These are phyloP conservation scores for Coemansia sp. DNA, from an alignment of 192 early-diverging fungal species.

Conservation along the genomic window DNA sequence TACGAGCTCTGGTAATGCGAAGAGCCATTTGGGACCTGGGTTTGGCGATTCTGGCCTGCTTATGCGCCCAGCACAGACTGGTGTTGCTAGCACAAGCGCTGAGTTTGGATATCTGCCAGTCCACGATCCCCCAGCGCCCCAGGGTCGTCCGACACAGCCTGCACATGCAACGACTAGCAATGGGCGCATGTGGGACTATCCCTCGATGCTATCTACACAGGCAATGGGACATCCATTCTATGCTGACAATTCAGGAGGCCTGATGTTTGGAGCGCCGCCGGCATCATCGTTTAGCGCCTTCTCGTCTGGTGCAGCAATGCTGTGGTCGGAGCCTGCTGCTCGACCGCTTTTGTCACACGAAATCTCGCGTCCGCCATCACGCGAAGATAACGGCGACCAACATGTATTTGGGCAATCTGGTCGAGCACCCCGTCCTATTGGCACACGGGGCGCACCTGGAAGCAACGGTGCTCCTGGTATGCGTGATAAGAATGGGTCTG, in stretches of 20 bases:
- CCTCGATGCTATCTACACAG: background rate
- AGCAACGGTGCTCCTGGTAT: conserved; percentile 1
- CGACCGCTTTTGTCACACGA: background rate
- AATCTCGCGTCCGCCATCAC: conserved; percentile 16
- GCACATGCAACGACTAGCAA: background rate
- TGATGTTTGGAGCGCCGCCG: conserved; percentile 4
- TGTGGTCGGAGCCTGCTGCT: conserved; percentile 27
- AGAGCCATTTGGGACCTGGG: background rate
- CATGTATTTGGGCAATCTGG: conserved; percentile 3
- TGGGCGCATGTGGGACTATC: background rate
- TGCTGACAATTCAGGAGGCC: conserved; percentile 4
- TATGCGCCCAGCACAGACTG: background rate
- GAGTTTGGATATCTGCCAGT: background rate
- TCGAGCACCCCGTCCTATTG: conserved; percentile 31
- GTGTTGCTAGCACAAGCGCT: background rate
- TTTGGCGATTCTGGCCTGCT: background rate
- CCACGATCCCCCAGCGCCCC: background rate
- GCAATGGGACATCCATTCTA: conserved; percentile 5
- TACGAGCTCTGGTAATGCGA: background rate
- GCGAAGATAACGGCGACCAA: conserved; percentile 6
- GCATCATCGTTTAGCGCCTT: conserved; percentile 19
- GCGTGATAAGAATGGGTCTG: background rate
- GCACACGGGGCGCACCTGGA: conserved; percentile 23
- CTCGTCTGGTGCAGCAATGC: conserved; percentile 20
- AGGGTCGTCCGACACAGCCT: background rate